A percentile compares a stretch with the other conserved stretches of the same genome.
Evolutionary conservation across 495 filamentous ascomycete genomes (phyloP).

Genomic region (Tricharina praecox): DNA sequence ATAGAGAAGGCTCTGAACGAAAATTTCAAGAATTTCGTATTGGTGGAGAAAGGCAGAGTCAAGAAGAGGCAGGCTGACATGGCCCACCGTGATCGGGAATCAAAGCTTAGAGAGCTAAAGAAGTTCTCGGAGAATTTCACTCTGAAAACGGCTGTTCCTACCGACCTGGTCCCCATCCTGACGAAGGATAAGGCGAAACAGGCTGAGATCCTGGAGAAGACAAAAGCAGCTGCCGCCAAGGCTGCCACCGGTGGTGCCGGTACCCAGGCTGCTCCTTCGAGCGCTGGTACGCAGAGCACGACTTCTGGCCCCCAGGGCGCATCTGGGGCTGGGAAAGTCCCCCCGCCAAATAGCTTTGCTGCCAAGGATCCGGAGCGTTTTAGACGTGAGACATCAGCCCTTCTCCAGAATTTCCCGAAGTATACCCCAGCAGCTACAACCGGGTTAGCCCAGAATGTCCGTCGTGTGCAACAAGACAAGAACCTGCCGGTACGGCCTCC

Average conservation of each 20-base stretch:
- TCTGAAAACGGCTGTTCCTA: conserved; percentile 73
- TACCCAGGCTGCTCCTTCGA: neutral
- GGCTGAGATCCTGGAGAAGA: conserved; percentile 76
- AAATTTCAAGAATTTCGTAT: conserved; percentile 28
- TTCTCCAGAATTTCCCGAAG: conserved; percentile 8
- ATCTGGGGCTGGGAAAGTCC: conserved; percentile 5
- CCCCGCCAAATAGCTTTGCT: conserved; percentile 20
- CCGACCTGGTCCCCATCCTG: conserved; percentile 82
- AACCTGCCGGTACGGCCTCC: conserved; percentile 19
- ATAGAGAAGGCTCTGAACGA: conserved; percentile 14
- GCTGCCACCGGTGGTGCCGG: conserved; percentile 10
- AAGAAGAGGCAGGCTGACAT: conserved; percentile 55
- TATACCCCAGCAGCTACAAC: neutral
- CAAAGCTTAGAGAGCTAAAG: conserved; percentile 84
- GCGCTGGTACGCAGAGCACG: conserved; percentile 3
- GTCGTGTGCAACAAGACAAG: conserved; percentile 9
- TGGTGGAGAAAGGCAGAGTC: conserved; percentile 53
- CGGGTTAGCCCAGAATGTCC: conserved; percentile 2
- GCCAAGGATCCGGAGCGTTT: conserved; percentile 21
- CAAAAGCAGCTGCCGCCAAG: conserved; percentile 49
- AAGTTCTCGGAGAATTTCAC: conserved; percentile 92
- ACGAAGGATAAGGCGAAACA: conserved; percentile 91
- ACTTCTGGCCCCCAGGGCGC: conserved; percentile 13
- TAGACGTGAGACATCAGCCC: conserved; percentile 6
- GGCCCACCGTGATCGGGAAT: conserved; percentile 54